Percentiles rank a stretch among this genome's conserved stretches.
These are phyloP conservation scores for Diutina siamensis DNA, from an alignment of 1,139 yeast species.

Conservation along the genomic window DNA sequence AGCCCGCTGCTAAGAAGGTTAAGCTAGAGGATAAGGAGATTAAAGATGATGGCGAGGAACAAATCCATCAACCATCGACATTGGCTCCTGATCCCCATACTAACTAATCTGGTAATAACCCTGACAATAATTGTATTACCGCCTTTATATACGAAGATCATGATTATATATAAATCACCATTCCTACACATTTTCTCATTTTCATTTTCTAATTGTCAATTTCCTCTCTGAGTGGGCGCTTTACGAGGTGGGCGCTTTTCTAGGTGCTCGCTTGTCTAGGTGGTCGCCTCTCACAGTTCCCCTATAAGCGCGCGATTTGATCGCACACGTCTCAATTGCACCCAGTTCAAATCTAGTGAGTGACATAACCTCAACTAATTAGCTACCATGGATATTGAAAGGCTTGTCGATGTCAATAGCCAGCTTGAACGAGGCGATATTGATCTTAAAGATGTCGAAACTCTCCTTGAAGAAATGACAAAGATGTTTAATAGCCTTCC, in stretches of 20 bases:
- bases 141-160: not conserved
- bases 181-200: no score
- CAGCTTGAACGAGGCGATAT: not conserved
- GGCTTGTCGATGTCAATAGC: not conserved
- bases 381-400: not conserved
- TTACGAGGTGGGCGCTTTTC: no score
- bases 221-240: no score
- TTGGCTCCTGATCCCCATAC: no score
- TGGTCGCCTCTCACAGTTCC: not conserved
- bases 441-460: not conserved
- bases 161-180: not conserved
- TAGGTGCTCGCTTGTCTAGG: no score
- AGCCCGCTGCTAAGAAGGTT: conserved; percentile 1
- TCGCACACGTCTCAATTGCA: not conserved
- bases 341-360: no score
- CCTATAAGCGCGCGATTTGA: not conserved
- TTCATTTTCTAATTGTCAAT: no score
- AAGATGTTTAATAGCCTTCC: not conserved
- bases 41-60: not conserved
- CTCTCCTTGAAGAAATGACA: not conserved
- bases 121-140: not conserved
- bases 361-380: not conserved
- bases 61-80: not conserved
- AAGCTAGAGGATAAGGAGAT: not conserved
- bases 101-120: no score